Base-by-base conservation (phyloP, 176 grass and related monocot genomes). In the Eragrostis nindensis region DNA sequence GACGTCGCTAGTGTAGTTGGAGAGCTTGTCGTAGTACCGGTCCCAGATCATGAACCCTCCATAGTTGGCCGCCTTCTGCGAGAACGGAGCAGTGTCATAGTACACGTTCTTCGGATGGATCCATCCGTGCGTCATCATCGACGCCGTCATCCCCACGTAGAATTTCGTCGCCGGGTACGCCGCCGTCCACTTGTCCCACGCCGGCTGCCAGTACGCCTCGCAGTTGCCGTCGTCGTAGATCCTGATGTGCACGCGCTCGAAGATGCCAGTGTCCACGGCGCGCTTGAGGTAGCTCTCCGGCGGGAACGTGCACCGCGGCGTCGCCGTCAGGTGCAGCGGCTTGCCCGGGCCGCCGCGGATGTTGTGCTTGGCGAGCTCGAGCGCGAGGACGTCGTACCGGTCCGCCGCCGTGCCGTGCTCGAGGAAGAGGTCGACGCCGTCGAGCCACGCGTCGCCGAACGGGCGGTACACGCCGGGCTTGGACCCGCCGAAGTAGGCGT, bases 271-370 rank as follows among this genome's bases (percentile, higher is more conserved):
- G 17, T 44, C 77, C 13, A 80, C 19, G 19, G 77, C 76, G 0
- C 48, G 11, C 7, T 3, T 14, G 14, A 80, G 36, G 61, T 59
- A 68, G 12, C 15, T 1, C 1, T 18, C 9, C 49, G 77, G 47
- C 49, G 80, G 86, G 80, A 57, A 62, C 57, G 10, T 19, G 67
- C 86, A 83, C 21, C 50, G 27, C 25, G 64, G 65, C 74, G 86
- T 78, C 19, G 86, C 80, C 59, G 86, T 71, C 46, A 79, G 77
- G 77, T 68, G 77, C 62, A 79, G 62, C 77, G 77, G 77, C 63
- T 68, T 79, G 7, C 76, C 76, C 8, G 62, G 30, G 0, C 62
- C 77, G 14, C 77, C 77, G 14, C 77, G 77, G 77, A 79, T 54
- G 63, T 79, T 79, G 47, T 47, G 77, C 77, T 68, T 79, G 1